Evolutionary conservation across 805 yeast species (phyloP).

Genomic region (Wickerhamomyces alni): DNA sequence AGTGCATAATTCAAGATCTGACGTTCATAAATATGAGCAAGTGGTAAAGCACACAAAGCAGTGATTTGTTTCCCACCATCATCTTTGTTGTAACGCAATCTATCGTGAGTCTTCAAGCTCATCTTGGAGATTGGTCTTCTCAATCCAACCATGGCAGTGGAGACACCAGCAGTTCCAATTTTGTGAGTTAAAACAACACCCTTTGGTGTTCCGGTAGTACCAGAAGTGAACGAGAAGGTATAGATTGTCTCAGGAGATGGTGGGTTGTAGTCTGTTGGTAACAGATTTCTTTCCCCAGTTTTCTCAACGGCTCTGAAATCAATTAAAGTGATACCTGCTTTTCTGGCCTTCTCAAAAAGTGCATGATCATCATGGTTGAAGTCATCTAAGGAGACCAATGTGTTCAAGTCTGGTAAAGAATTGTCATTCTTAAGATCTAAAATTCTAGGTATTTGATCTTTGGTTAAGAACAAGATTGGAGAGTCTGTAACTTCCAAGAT

Average conservation of each 20-base stretch:
- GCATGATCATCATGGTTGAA: constrained; percentile 30
- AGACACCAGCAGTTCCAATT: constrained; percentile 43
- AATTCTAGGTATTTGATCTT: constrained; percentile 39
- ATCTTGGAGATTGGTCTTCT: constrained; percentile 13
- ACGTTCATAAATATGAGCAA: constrained; percentile 55
- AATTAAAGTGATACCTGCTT: constrained; percentile 30
- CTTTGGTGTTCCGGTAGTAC: constrained; percentile 71
- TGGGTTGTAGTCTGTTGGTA: constrained; percentile 30
- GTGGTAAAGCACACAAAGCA: constrained; percentile 40
- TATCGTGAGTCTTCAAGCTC: constrained; percentile 9
- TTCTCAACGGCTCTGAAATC: constrained; percentile 37
- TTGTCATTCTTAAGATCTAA: constrained; percentile 35
- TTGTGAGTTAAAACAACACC: constrained; percentile 57
- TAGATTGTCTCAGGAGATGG: constrained; percentile 47
- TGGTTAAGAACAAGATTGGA: constrained; percentile 53
- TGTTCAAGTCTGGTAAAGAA: constrained; percentile 33
- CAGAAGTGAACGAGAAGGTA: constrained; percentile 68
- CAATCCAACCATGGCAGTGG: constrained; percentile 29
- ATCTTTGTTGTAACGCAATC: constrained; percentile 11
- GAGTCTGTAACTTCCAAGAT: constrained; percentile 53
- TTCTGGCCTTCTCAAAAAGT: constrained; percentile 26
- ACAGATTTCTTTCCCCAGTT: constrained; percentile 38
- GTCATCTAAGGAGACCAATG: constrained; percentile 51
- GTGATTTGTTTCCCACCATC: constrained; percentile 25
- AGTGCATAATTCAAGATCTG: constrained; percentile 32